Evolutionary conservation across 352 stramenopile species (phyloP).

Genomic region (Pythium diclinum): DNA sequence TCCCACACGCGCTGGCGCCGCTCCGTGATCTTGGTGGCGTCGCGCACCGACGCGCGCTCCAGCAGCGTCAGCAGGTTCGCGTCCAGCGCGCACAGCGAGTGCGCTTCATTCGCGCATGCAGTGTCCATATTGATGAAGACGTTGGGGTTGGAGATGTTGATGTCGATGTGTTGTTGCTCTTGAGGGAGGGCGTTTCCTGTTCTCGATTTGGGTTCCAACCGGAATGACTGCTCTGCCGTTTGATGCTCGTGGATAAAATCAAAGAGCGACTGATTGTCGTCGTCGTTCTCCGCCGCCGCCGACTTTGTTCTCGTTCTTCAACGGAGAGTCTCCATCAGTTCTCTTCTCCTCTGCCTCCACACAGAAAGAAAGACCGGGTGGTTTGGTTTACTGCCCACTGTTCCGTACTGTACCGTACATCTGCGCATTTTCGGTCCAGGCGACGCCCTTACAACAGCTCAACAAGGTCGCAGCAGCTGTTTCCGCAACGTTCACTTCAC

Average conservation of each 20-base stretch:
- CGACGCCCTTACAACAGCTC: neutral
- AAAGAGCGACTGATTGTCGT: neutral
- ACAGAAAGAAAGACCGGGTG: neutral
- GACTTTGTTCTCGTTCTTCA: neutral
- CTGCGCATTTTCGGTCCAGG: conserved; percentile 1
- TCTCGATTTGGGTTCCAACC: neutral
- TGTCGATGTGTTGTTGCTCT: neutral
- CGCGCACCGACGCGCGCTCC: conserved; percentile 27
- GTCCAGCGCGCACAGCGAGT: conserved; percentile 43
- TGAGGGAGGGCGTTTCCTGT: neutral
- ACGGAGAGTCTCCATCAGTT: conserved; percentile 2
- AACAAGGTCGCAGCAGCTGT: conserved; percentile 6
- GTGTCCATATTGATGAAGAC: conserved; percentile 15
- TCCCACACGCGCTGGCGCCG: conserved; percentile 41
- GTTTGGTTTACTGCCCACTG: neutral
- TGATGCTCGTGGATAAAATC: conserved; percentile 9
- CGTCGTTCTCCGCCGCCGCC: neutral
- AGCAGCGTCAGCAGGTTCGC: conserved; percentile 52
- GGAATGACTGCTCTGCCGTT: neutral
- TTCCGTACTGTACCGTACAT: neutral
- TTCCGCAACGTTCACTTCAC: neutral
- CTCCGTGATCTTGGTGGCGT: conserved; percentile 39
- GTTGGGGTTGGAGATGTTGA: neutral
- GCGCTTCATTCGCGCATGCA: conserved; percentile 40
- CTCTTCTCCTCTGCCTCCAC: neutral